Conservation (phyloP, 441 rosid species). For the Populus trichocarpa region DNA sequence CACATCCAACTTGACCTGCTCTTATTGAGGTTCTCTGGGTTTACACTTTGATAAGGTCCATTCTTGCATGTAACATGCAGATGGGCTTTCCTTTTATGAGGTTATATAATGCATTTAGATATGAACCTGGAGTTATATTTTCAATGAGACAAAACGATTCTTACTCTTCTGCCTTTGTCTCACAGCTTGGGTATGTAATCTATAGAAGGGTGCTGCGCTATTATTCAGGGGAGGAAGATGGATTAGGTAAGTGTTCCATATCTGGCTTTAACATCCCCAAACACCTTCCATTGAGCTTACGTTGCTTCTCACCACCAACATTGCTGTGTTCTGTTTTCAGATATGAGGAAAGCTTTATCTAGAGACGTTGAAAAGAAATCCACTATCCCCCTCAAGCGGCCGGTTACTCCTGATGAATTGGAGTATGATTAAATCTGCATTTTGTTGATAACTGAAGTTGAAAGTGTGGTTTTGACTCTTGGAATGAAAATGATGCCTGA, state of each 20-base stretch:
- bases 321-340: conserved; percentile 34
- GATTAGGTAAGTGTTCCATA: conserved; percentile 51
- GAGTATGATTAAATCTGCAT: neutral
- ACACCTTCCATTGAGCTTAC: neutral
- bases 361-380: conserved; percentile 92
- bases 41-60: neutral
- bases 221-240: conserved; percentile 93
- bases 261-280: neutral
- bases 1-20: no score
- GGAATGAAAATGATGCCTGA: neutral
- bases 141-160: conserved; percentile 2
- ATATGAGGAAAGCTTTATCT: conserved; percentile 94
- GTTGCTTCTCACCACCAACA: neutral
- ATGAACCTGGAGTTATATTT: neutral
- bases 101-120: neutral
- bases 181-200: conserved; percentile 83
- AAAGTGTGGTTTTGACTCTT: neutral
- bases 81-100: neutral
- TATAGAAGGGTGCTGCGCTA: conserved; percentile 85
- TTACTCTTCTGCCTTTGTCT: conserved; percentile 3
- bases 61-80: neutral
- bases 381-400: neutral
- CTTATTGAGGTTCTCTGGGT: no score
- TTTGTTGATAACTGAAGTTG: neutral
- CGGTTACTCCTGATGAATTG: neutral